These are phyloP conservation scores for Tremellales sp. DNA, from an alignment of 1,284 basidiomycete species.

Conservation along the genomic window DNA sequence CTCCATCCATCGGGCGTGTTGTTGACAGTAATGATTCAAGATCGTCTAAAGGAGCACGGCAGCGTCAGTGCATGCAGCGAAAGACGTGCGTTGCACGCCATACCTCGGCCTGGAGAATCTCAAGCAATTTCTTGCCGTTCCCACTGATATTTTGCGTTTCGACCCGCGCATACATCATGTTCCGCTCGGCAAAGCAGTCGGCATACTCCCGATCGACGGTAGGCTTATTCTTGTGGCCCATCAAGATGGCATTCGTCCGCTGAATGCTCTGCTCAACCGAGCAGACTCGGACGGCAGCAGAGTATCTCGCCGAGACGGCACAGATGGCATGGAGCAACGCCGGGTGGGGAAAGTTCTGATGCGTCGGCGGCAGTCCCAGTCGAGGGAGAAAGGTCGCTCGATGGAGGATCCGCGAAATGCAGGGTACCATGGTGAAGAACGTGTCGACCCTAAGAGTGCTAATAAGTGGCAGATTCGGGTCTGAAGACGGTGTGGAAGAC, in stretches of 20 bases:
- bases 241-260: slow-evolving; percentile 12
- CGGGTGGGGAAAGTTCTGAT: slow-evolving; percentile 47
- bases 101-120: slow-evolving; percentile 30
- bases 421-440: slow-evolving; percentile 43
- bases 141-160: slow-evolving; percentile 17
- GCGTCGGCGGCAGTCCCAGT: slow-evolving; percentile 47
- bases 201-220: slow-evolving; percentile 14
- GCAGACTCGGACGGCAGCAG: slow-evolving; percentile 27
- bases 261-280: slow-evolving; percentile 20
- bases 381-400: slow-evolving; percentile 39
- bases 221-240: not conserved
- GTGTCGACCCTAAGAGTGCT: slow-evolving; percentile 31
- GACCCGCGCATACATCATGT: slow-evolving; percentile 20
- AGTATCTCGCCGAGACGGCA: slow-evolving; percentile 43
- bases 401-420: slow-evolving; percentile 43
- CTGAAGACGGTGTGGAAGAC: slow-evolving; percentile 4
- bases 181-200: slow-evolving; percentile 29
- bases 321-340: slow-evolving; percentile 50
- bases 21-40: slow-evolving; percentile 24
- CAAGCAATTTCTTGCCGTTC: slow-evolving; percentile 23
- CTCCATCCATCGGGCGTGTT: slow-evolving; percentile 35
- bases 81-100: no score
- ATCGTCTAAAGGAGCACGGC: slow-evolving; percentile 12
- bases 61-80: no score
- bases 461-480: slow-evolving; percentile 1